Base-by-base conservation (phyloP, 176 grass and related monocot species). In the Coix lacrymajobi region DNA sequence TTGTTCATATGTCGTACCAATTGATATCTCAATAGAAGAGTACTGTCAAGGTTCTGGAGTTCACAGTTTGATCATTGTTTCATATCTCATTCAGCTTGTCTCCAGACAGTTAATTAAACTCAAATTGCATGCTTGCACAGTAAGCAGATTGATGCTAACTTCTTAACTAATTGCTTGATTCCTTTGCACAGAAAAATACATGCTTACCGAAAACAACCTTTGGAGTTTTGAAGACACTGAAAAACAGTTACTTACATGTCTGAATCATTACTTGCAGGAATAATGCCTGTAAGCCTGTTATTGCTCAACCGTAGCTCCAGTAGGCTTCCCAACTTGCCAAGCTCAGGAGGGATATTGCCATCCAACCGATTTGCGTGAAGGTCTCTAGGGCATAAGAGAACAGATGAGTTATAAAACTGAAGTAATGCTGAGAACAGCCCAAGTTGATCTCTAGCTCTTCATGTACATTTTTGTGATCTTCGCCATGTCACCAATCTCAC, bases 401-500 rank as follows among this genome's bases (percentile, higher is more conserved):
- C 20, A 88, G 20, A 40, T 45, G 22, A 64, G 71, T 86, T 83
- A 84, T 79, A 84, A 79, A 74, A 58, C 20, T 66, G 61, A 75
- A 51, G 7, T 46, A 40, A 78, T 57, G 16, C 8, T 58, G 43
- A 69, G 2, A 57, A 39, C 62, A 78, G 52, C 54, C 56, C 3
- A 76, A 66, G 5, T 68, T 88, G 43, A 69, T 72, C 7, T 75
- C 10, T 62, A 61, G 16, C 65, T 56, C 60, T 31, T 85, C 8
- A 80, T 74, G 67, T 94, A 94, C 95, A 97, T 89, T 91, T 87
- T 92, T 69, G 77, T 66, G 43, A 97, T 92, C 17, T 74, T 92
- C 71, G 29, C 13, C 90, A 97, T 78, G 64, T 85, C 85, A 65
- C 90, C 81, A 11, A 85, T 78, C 81, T 92, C 90, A 44, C 74